Conservation (phyloP, 1,139 yeast genomes). For the Suhomyces kunorum region DNA sequence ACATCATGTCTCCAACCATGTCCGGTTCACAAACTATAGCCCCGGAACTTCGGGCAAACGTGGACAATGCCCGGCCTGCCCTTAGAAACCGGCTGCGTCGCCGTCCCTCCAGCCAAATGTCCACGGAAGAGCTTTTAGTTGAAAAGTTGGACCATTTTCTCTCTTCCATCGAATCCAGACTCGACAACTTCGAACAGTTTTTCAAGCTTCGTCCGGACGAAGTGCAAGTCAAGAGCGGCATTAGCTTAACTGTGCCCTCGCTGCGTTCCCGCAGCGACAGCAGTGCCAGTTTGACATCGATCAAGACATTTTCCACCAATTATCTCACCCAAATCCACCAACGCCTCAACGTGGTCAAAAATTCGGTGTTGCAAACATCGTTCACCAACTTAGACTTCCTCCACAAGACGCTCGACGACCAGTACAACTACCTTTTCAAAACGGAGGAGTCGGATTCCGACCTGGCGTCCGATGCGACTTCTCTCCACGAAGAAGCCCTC, state of each 20-base stretch:
- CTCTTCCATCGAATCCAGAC: slow-evolving; percentile 53
- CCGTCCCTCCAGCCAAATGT: slow-evolving; percentile 2
- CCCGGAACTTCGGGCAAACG: not conserved
- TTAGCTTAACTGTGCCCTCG: slow-evolving; percentile 15
- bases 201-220: slow-evolving; percentile 37
- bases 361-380: slow-evolving; percentile 44
- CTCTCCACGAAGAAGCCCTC: slow-evolving; percentile 29
- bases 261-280: slow-evolving; percentile 28
- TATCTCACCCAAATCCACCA: slow-evolving; percentile 45
- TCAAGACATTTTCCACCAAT: slow-evolving; percentile 35
- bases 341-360: slow-evolving; percentile 44
- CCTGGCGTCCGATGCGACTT: not conserved
- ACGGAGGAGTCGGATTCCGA: slow-evolving; percentile 14
- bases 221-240: slow-evolving; percentile 5
- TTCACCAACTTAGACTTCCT: slow-evolving; percentile 49
- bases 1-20: slow-evolving; percentile 1
- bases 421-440: slow-evolving; percentile 50
- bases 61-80: not conserved
- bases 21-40: slow-evolving; percentile 2
- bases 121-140: slow-evolving; percentile 50
- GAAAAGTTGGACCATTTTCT: slow-evolving; percentile 55
- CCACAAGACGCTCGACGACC: slow-evolving; percentile 55
- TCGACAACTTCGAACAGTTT: slow-evolving; percentile 54
- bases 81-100: slow-evolving; percentile 12
- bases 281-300: slow-evolving; percentile 32